Percentiles rank a stretch among this genome's conserved stretches.
Conservation (phyloP, 805 yeast genomes). For the Nakazawaea holstii region DNA sequence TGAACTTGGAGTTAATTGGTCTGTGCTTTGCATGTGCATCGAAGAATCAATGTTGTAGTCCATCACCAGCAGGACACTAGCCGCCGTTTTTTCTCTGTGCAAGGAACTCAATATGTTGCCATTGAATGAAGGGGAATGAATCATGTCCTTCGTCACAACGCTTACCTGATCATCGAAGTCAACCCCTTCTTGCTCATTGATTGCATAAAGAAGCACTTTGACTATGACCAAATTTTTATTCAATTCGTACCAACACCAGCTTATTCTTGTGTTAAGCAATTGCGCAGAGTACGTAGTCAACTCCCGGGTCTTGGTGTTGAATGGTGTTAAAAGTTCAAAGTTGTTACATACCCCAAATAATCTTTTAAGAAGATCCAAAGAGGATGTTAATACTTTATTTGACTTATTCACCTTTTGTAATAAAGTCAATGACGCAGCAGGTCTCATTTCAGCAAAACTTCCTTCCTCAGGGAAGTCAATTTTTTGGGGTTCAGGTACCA, state of each 20-base stretch:
- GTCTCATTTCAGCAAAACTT: slow-evolving; percentile 23
- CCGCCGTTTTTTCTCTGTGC: slow-evolving; percentile 3
- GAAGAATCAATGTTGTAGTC: slow-evolving; percentile 5
- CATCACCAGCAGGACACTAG: slow-evolving; percentile 9
- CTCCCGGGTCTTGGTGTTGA: slow-evolving; percentile 48
- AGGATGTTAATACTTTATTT: slow-evolving; percentile 26
- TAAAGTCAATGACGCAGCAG: slow-evolving; percentile 20
- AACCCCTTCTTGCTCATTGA: slow-evolving; percentile 1
- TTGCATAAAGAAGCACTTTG: slow-evolving; percentile 12
- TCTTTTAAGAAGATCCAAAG: slow-evolving; percentile 31
- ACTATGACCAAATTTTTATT: slow-evolving; percentile 28
- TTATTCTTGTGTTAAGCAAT: slow-evolving; percentile 44
- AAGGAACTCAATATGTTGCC: background rate
- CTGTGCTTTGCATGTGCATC: background rate
- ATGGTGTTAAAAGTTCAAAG: slow-evolving; percentile 46
- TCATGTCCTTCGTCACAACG: background rate
- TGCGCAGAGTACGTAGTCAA: slow-evolving; percentile 37
- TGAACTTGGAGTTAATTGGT: background rate
- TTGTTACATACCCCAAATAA: slow-evolving; percentile 30
- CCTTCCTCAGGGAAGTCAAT: slow-evolving; percentile 21
- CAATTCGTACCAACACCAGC: slow-evolving; percentile 53
- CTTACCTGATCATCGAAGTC: background rate
- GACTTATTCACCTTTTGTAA: slow-evolving; percentile 30
- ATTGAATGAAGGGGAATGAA: background rate
- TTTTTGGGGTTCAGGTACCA: background rate